Percentiles rank a stretch among this genome's conserved stretches.
Evolutionary conservation across 1,139 yeast genomes (phyloP).

Genomic region (Pichia sp.): DNA sequence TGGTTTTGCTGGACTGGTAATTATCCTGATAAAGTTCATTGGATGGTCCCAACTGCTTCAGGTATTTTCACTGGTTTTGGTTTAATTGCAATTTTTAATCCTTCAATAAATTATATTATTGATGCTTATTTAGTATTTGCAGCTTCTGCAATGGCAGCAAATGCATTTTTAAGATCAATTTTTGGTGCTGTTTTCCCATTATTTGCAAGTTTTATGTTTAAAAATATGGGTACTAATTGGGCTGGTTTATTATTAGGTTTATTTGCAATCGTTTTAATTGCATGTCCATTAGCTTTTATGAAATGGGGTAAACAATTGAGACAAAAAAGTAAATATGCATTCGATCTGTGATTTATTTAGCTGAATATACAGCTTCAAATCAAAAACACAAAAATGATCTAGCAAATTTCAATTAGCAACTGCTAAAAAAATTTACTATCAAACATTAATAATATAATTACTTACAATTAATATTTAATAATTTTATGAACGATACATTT

Average conservation of each 20-base stretch:
- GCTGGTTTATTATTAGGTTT: constrained; percentile 76
- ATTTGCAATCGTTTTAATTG: constrained; percentile 53
- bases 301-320: constrained; percentile 60
- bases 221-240: constrained; percentile 71
- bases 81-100: constrained; percentile 65
- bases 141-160: constrained; percentile 88
- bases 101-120: constrained; percentile 72
- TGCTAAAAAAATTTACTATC: no score
- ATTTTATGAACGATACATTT: no score
- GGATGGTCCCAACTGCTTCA: constrained; percentile 81
- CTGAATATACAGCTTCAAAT: no score
- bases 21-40: constrained; percentile 60
- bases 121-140: constrained; percentile 76
- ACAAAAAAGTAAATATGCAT: constrained; percentile 59
- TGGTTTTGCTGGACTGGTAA: constrained; percentile 88
- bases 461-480: no score
- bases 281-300: constrained; percentile 72
- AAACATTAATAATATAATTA: no score
- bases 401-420: no score
- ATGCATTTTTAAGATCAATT: constrained; percentile 64
- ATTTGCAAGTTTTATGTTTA: constrained; percentile 70
- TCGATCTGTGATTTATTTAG: constrained; percentile 25
- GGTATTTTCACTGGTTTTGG: constrained; percentile 73
- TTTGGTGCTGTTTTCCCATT: constrained; percentile 78
- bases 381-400: no score